A percentile compares a stretch with the other conserved stretches of the same genome.
Evolutionary conservation across 2,329 filamentous ascomycete species (phyloP).

Genomic region (Aspergillus fijiensis): DNA sequence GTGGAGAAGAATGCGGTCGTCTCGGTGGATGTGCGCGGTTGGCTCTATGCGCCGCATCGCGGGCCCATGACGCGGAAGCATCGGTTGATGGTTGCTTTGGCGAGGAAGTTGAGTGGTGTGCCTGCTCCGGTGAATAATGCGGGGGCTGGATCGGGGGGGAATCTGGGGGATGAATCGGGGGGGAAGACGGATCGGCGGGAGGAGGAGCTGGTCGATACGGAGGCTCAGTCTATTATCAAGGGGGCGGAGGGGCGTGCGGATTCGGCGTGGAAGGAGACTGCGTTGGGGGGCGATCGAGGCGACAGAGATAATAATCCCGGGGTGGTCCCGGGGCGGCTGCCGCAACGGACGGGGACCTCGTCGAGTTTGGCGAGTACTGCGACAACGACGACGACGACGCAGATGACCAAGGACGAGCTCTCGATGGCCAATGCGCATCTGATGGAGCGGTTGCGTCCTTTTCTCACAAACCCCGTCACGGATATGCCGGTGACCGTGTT

Average conservation of each 20-base stretch:
- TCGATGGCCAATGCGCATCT: conserved; percentile 79
- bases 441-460: conserved; percentile 83
- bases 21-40: conserved; percentile 91
- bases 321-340: conserved; percentile 26
- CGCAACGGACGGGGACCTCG: conserved; percentile 46
- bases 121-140: conserved; percentile 58
- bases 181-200: conserved; percentile 45
- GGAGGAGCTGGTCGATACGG: conserved; percentile 67
- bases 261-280: conserved; percentile 68
- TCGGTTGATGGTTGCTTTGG: conserved; percentile 79
- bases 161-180: not conserved
- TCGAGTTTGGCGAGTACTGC: conserved; percentile 40
- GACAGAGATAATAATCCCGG: conserved; percentile 22
- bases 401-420: conserved; percentile 72
- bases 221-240: conserved; percentile 74
- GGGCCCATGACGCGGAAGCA: conserved; percentile 86
- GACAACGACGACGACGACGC: conserved; percentile 10
- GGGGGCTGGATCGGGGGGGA: conserved; percentile 30
- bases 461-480: conserved; percentile 79
- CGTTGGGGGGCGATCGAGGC: conserved; percentile 35
- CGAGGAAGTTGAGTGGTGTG: conserved; percentile 82
- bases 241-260: conserved; percentile 70
- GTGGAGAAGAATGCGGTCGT: conserved; percentile 83
- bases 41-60: conserved; percentile 84
- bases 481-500: conserved; percentile 83